phyloP scores from a whole-genome alignment of 192 early-diverging fungal species.

The Backusella sp. region DNA sequence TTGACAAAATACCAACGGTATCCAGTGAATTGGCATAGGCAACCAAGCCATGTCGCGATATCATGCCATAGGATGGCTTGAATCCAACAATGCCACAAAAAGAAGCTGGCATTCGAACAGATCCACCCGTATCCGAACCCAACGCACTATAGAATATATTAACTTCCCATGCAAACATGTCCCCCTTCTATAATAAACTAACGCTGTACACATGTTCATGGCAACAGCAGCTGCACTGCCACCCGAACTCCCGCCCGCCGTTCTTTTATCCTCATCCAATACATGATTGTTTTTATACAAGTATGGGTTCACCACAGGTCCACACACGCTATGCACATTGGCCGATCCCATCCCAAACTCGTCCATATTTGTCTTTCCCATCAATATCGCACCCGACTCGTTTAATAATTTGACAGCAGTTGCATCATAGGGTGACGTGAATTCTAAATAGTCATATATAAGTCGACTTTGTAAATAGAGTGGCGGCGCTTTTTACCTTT shows the following conservation, averaged over 20 bases:
- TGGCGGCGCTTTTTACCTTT: conserved; percentile 25
- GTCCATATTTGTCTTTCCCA: conserved; percentile 91
- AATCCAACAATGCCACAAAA: conserved; percentile 93
- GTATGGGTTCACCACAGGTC: conserved; percentile 41
- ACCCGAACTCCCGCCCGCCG: conserved; percentile 90
- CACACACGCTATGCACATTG: conserved; percentile 45
- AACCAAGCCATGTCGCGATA: conserved; percentile 82
- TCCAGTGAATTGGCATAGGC: conserved; percentile 88
- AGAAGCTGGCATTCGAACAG: conserved; percentile 88
- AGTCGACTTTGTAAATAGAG: no score
- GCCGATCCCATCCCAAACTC: conserved; percentile 95
- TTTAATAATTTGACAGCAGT: conserved; percentile 66
- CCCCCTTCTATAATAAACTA: conserved; percentile 21
- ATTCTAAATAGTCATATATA: conserved; percentile 40
- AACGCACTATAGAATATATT: conserved; percentile 54
- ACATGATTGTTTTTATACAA: background rate
- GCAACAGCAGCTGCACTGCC: conserved; percentile 92
- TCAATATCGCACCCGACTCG: conserved; percentile 60
- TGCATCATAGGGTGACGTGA: conserved; percentile 68
- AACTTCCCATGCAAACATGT: background rate
- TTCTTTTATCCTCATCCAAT: conserved; percentile 30
- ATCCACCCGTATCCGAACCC: conserved; percentile 95
- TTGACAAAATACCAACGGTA: conserved; percentile 79
- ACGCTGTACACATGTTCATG: conserved; percentile 72
- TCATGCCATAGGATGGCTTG: conserved; percentile 88